Conservation (phyloP, 306 rosid genomes). For the Sicyos baderoa region DNA sequence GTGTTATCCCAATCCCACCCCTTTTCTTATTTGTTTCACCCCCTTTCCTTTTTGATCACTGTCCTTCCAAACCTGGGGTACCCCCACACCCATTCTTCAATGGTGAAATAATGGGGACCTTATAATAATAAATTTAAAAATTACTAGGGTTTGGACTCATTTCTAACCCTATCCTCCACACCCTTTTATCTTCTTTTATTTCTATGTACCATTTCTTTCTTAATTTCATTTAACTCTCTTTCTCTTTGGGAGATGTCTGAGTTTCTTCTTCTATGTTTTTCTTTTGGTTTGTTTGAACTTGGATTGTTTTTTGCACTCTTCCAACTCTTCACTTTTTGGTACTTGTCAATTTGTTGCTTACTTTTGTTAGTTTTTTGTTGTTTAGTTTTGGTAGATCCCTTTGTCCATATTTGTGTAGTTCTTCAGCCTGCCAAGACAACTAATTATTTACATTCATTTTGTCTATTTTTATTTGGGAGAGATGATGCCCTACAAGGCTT, state of each 20-base stretch:
- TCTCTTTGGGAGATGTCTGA: neutral
- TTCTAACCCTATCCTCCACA: neutral
- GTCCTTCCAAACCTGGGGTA: neutral
- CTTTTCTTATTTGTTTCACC: neutral
- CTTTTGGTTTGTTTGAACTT: neutral
- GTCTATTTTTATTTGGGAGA: slow-evolving; percentile 1
- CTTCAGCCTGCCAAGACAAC: too few relatives aligned
- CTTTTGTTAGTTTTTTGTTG: neutral
- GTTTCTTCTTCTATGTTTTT: neutral
- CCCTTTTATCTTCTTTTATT: neutral
- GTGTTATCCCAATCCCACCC: neutral
- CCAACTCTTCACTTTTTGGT: neutral
- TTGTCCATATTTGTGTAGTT: too few relatives aligned
- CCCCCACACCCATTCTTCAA: neutral
- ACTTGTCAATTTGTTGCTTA: neutral
- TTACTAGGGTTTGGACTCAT: slow-evolving; percentile 1
- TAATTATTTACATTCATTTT: too few relatives aligned
- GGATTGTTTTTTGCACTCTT: neutral
- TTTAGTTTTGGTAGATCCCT: neutral
- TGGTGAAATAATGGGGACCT: neutral
- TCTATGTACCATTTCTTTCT: neutral
- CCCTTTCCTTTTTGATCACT: slow-evolving; percentile 17
- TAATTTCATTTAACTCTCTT: neutral
- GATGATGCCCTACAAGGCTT: neutral
- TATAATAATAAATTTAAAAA: neutral